A percentile compares a stretch with the other conserved stretches of the same genome.
Evolutionary conservation across 495 filamentous ascomycete species (phyloP).

Genomic region (Hypoxylon trugodes): DNA sequence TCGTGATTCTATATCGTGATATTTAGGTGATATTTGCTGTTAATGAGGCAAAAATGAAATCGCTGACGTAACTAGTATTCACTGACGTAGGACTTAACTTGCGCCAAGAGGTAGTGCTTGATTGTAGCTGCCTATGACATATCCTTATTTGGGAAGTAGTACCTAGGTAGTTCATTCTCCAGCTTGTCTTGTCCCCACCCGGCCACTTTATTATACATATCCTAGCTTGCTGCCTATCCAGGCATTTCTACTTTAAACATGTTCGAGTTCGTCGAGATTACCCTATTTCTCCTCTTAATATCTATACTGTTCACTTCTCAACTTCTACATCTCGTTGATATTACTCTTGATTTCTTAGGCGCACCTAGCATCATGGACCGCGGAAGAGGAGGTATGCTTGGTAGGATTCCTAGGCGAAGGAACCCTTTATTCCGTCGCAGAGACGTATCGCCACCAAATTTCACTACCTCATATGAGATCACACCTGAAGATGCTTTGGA

Average conservation of each 20-base stretch:
- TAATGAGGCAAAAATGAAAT: too few species aligned
- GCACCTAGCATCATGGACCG: constrained; percentile 28
- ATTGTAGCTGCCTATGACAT: too few species aligned
- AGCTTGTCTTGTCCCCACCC: too few species aligned
- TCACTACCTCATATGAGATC: constrained; percentile 37
- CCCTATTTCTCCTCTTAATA: constrained; percentile 4
- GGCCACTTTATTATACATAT: not conserved
- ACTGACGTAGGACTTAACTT: too few species aligned
- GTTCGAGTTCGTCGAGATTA: constrained; percentile 1
- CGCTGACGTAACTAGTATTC: too few species aligned
- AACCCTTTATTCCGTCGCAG: not conserved
- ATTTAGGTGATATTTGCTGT: too few species aligned
- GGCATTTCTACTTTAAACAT: constrained; percentile 7
- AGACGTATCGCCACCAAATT: constrained; percentile 13
- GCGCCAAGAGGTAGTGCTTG: too few species aligned
- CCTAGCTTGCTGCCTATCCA: not conserved
- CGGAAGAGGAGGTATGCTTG: constrained; percentile 26
- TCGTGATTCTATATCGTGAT: too few species aligned
- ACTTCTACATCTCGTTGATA: not conserved
- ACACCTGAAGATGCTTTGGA: constrained; percentile 55
- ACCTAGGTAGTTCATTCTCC: too few species aligned
- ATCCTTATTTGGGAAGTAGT: too few species aligned
- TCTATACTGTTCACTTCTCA: constrained; percentile 5
- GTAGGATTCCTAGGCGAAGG: constrained; percentile 24
- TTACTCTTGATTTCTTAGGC: not conserved